Base-by-base conservation (phyloP, 192 early-diverging fungal genomes). In the Hyaloraphidium curvatum region DNA sequence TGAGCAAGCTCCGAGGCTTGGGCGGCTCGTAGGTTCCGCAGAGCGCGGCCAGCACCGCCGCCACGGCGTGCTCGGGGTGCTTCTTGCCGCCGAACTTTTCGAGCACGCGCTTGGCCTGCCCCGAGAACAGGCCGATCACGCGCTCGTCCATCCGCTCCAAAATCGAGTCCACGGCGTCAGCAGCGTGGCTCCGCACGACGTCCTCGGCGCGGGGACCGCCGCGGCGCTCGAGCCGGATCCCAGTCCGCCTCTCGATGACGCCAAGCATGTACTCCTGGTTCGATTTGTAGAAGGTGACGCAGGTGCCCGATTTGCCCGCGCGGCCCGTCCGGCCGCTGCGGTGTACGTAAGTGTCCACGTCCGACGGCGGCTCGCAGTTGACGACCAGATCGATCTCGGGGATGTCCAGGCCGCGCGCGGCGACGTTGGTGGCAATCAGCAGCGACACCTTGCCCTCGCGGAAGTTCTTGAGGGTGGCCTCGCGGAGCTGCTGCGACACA, bases 381-480 rank as follows among this genome's bases (percentile, higher is more conserved):
- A 97, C 87, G 19, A 97, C 92, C 30, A 97, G 68, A 73, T 94
- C 92, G 40, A 94, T 87, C 70, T 90, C 83, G 33, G 87, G 88
- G 58, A 97, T 91, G 73, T 94, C 89, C 55, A 94, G 73, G 58
- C 92, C 92, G 67, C 92, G 87, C 26, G 89, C 91, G 30, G 83
- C 77, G 21, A 96, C 92, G 65, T 96, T 92, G 1, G 92, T 94
- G 61, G 87, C 83, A 29, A 97, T 81, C 51, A 94, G 81, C 59
- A 75, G 81, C 55, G 70, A 71, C 64, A 83, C 82, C 56, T 87
- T 87, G 3, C 82, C 84, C 39, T 89, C 80, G 59, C 87, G 71
- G 68, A 88, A 89, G 37, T 79, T 82, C 60, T 86, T 78, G 63
- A 89, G 81, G 16, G 87, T 76, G 21, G 72, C 62, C 62, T 89